Evolutionary conservation across 164 flowering plant species (phyloP).

Genomic region (Tetracentron sinense): DNA sequence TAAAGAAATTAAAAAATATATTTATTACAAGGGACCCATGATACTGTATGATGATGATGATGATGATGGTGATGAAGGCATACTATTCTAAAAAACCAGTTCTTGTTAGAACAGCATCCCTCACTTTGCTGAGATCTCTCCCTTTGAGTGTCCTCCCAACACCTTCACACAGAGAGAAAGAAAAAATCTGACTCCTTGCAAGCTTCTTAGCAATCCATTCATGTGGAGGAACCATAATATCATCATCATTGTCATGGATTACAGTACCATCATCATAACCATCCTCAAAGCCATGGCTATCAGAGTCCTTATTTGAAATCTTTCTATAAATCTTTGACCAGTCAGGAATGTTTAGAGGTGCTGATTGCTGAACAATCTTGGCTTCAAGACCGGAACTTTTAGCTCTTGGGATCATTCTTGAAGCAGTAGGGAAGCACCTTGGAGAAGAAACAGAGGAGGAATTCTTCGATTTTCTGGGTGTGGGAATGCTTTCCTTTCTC

Average conservation of each 20-base stretch:
- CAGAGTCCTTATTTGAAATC: slow-evolving; percentile 17
- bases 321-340: slow-evolving; percentile 59
- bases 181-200: slow-evolving; percentile 62
- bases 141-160: slow-evolving; percentile 95
- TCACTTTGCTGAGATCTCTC: slow-evolving; percentile 75
- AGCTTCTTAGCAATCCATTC: slow-evolving; percentile 69
- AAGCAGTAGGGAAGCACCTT: slow-evolving; percentile 18
- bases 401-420: slow-evolving; percentile 30
- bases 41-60: too few relatives aligned
- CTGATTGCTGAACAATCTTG: slow-evolving; percentile 37
- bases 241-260: slow-evolving; percentile 21
- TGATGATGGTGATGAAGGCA: background rate
- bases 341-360: slow-evolving; percentile 56
- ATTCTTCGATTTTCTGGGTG: background rate
- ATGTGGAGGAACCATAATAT: slow-evolving; percentile 73
- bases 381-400: slow-evolving; percentile 12
- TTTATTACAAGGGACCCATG: too few relatives aligned
- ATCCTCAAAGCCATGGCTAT: slow-evolving; percentile 8
- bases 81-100: slow-evolving; percentile 73
- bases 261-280: slow-evolving; percentile 9
- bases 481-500: slow-evolving; percentile 18
- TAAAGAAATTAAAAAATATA: too few relatives aligned
- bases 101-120: slow-evolving; percentile 67
- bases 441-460: slow-evolving; percentile 7
- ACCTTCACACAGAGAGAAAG: slow-evolving; percentile 73